Evolutionary conservation across 306 rosid genomes (phyloP).

Genomic region (Spatholobus suberectus): DNA sequence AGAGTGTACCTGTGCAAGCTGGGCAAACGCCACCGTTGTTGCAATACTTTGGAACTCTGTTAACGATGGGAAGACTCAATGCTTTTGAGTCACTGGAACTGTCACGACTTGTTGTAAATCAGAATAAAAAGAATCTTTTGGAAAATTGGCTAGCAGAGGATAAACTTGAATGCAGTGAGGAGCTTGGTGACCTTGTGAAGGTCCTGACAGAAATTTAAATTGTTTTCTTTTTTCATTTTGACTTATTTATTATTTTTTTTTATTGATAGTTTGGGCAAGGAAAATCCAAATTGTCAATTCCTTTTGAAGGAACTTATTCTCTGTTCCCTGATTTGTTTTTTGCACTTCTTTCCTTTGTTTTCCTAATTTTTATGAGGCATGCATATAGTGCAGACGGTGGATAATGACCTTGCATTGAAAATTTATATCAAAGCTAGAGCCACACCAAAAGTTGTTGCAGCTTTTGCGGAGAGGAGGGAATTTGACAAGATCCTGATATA

Average conservation of each 20-base stretch:
- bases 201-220: constrained; percentile 49
- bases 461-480: constrained; percentile 97
- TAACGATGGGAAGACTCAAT: constrained; percentile 91
- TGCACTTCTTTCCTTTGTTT: constrained; percentile 12
- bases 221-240: constrained; percentile 19
- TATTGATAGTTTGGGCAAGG: constrained; percentile 8
- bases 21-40: constrained; percentile 95
- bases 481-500: constrained; percentile 93
- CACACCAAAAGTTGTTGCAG: constrained; percentile 96
- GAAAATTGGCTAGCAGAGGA: constrained; percentile 99
- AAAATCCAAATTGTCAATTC: constrained; percentile 14
- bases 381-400: constrained; percentile 70
- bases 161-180: constrained; percentile 96
- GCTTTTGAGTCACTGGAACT: constrained; percentile 87
- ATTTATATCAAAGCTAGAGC: constrained; percentile 97
- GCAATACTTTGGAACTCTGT: constrained; percentile 93
- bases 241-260: background rate
- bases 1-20: constrained; percentile 95
- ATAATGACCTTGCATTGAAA: constrained; percentile 91
- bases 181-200: constrained; percentile 98
- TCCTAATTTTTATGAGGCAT: constrained; percentile 22
- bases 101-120: constrained; percentile 94
- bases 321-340: constrained; percentile 7
- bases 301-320: constrained; percentile 4
- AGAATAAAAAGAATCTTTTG: constrained; percentile 91